Evolutionary conservation across 2,329 filamentous ascomycete species (phyloP).

Genomic region (Colletotrichum higginsianum): DNA sequence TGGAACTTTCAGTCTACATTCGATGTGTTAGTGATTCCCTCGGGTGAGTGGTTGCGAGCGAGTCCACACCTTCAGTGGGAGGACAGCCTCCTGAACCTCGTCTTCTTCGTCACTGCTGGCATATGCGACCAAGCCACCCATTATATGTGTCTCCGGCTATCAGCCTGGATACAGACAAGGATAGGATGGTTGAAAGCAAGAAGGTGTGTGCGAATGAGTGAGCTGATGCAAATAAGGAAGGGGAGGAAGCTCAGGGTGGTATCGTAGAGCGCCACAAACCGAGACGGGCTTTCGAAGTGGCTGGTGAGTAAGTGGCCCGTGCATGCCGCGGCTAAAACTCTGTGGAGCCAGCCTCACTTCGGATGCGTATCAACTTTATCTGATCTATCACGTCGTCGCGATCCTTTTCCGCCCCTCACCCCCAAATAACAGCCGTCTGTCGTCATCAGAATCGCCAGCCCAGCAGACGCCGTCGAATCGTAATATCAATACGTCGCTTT

Average conservation of each 20-base stretch:
- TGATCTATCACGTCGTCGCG: constrained; percentile 34
- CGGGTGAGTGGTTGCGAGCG: not conserved
- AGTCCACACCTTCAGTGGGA: constrained; percentile 20
- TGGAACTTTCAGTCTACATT: constrained; percentile 7
- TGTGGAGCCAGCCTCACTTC: constrained; percentile 28
- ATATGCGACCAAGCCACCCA: constrained; percentile 65
- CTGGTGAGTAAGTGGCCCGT: not conserved
- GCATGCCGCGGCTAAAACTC: constrained; percentile 1
- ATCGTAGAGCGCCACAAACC: constrained; percentile 10
- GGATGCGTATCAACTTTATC: constrained; percentile 30
- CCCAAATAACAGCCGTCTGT: constrained; percentile 17
- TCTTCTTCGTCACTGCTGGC: constrained; percentile 68
- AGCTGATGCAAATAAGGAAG: not conserved
- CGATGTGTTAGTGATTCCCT: constrained; percentile 12
- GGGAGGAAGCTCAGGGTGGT: not conserved
- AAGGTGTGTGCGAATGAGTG: not conserved
- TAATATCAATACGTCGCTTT: not conserved
- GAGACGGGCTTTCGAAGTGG: not conserved
- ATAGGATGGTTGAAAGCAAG: constrained; percentile 43
- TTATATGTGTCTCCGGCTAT: constrained; percentile 33
- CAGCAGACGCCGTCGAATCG: not conserved
- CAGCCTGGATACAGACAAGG: too few species aligned
- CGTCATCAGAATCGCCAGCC: constrained; percentile 16
- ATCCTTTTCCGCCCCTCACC: constrained; percentile 37
- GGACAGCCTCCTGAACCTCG: constrained; percentile 45